These are phyloP conservation scores for Pinus taeda DNA, from an alignment of 75 land plant species.

Conservation along the genomic window DNA sequence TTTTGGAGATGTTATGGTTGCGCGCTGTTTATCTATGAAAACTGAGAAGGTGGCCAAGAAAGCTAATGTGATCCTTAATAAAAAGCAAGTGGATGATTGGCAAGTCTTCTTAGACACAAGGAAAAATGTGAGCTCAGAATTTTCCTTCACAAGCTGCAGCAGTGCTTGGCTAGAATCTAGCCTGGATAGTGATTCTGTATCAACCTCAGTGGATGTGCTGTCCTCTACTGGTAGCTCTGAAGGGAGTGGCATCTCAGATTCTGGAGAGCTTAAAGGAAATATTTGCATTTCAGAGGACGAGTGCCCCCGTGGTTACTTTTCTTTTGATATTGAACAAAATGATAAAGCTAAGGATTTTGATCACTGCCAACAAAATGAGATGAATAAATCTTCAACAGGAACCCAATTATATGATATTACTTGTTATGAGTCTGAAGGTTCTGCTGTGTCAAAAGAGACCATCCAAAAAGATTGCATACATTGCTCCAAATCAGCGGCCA, in stretches of 20 bases:
- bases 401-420: background rate
- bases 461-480: background rate
- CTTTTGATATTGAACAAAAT: background rate
- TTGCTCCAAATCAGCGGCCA: background rate
- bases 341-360: constrained; percentile 1
- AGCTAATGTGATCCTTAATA: background rate
- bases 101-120: background rate
- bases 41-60: background rate
- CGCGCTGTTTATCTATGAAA: background rate
- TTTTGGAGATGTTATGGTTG: background rate
- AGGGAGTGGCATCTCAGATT: background rate
- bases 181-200: background rate
- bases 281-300: background rate
- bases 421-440: background rate
- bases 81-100: background rate
- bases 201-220: background rate
- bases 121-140: background rate
- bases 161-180: background rate
- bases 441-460: background rate
- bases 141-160: background rate
- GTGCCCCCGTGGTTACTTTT: background rate
- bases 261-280: background rate
- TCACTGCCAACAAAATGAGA: background rate
- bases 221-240: background rate
- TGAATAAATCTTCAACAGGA: background rate